Evolutionary conservation across 768 basidiomycete genomes (phyloP).

Genomic region (Coprinellus micaceus): DNA sequence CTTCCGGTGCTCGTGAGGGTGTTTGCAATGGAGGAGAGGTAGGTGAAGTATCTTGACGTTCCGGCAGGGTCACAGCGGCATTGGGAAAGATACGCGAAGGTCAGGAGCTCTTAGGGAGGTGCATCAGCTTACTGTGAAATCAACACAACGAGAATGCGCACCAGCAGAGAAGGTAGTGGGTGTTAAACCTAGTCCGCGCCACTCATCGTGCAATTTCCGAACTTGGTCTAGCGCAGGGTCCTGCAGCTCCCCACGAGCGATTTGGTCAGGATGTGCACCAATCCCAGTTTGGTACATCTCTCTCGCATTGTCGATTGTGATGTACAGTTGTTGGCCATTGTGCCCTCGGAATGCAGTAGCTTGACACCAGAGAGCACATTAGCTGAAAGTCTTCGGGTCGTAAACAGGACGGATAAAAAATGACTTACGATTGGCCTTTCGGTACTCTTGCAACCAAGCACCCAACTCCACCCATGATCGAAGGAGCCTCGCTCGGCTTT

Average conservation of each 20-base stretch:
- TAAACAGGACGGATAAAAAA: not conserved
- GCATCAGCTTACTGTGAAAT: not conserved
- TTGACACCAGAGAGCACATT: conserved; percentile 27
- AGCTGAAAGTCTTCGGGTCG: too few species aligned
- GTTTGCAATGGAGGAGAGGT: conserved; percentile 49
- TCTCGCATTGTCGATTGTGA: conserved; percentile 54
- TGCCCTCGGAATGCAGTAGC: conserved; percentile 44
- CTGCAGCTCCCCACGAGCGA: conserved; percentile 51
- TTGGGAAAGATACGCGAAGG: conserved; percentile 78
- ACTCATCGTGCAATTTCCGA: conserved; percentile 35
- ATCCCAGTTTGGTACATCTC: conserved; percentile 72
- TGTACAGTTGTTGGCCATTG: conserved; percentile 38
- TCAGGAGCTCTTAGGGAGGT: conserved; percentile 53
- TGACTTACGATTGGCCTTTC: conserved; percentile 40
- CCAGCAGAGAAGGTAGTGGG: conserved; percentile 62
- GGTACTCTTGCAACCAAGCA: conserved; percentile 63
- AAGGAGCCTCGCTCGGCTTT: conserved; percentile 58
- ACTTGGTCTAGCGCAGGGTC: conserved; percentile 35
- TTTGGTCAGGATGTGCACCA: conserved; percentile 76
- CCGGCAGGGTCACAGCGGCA: conserved; percentile 72
- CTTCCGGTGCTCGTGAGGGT: conserved; percentile 45
- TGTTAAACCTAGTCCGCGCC: conserved; percentile 61
- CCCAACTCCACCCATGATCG: conserved; percentile 78
- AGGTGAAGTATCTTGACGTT: conserved; percentile 62
- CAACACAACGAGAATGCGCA: too few species aligned